Evolutionary conservation across 2,329 filamentous ascomycete species (phyloP), one percentile per base, ranked within the genome.

Genomic region (Aspergillus flavus): DNA sequence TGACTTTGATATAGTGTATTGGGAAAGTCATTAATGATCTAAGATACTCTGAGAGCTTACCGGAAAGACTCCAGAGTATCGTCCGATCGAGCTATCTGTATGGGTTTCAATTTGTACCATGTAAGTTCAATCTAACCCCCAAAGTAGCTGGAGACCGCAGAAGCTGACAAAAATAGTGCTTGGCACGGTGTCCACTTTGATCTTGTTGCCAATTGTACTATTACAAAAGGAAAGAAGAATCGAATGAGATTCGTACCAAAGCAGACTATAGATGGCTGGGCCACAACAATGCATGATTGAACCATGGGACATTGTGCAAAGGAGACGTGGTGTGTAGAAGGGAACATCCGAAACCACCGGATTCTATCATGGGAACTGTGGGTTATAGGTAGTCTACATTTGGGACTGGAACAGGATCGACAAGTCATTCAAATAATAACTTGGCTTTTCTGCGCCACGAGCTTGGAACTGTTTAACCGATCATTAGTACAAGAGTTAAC

Each of bases 81-180:
- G 60, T 62, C 9, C 59, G 54, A 21, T 61, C 59, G 34, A 58
- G 62, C 41, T 68, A 66, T 54, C 7, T 66, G 26, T 36, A 58
- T 19, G 54, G 46, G 26, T 68, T 68, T 54, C 56, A 59, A 26
- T 61, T 56, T 19, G 32, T 65, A 28, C 59, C 63, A 10, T 41
- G 66, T 68, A 55, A 63, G 66, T 63, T 21, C 10, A 21, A 21
- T 28, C 19, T 34, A 14, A n/a, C 3, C 7, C 2, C 14, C 32
- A 14, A 50, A 1, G 34, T 23, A 14, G 7, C 2, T 10, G 6
- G 28, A 16, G 19, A 32, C 23, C 7, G 9, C 9, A 54, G 2
- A 1, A 16, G 4, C 30, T 34, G 50, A 54, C 50, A 36, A 9
- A 5, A 6, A 32, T 12, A 54, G 52, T 54, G 23, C 28, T 54